phyloP scores from a whole-genome alignment of 1,139 yeast species.

The Debaryomyces singareniensis region DNA sequence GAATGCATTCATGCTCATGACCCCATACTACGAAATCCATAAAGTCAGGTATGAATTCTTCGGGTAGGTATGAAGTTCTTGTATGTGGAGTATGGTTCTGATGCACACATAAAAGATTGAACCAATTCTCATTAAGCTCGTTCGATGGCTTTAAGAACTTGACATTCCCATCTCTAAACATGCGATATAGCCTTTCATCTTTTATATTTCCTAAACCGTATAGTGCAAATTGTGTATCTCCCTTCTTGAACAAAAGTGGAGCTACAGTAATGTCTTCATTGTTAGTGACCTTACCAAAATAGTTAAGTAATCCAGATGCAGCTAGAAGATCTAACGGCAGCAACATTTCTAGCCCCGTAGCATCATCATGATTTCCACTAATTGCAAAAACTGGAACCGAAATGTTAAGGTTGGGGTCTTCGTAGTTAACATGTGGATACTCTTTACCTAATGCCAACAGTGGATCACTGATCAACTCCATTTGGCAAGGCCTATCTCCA shows the following conservation, averaged over 20 bases:
- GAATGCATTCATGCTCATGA: constrained; percentile 93
- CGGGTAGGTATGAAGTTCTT: constrained; percentile 78
- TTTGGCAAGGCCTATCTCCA: constrained; percentile 84
- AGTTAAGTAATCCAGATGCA: constrained; percentile 78
- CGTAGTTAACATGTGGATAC: constrained; percentile 72
- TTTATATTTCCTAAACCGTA: constrained; percentile 87
- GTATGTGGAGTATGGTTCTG: constrained; percentile 84
- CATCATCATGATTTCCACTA: constrained; percentile 95
- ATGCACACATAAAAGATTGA: constrained; percentile 83
- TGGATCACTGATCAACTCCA: constrained; percentile 81
- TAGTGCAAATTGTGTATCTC: constrained; percentile 71
- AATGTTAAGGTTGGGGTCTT: constrained; percentile 83
- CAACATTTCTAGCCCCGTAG: constrained; percentile 82
- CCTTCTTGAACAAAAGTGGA: constrained; percentile 83
- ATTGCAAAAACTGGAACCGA: constrained; percentile 93
- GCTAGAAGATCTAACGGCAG: constrained; percentile 84
- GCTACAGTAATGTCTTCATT: constrained; percentile 67
- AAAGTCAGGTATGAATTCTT: constrained; percentile 73
- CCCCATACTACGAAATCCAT: constrained; percentile 90
- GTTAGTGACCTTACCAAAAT: constrained; percentile 79
- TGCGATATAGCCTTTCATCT: constrained; percentile 79
- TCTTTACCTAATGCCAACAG: constrained; percentile 50
- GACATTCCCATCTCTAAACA: constrained; percentile 77
- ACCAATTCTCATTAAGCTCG: constrained; percentile 57
- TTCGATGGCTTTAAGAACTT: constrained; percentile 67